Base-by-base conservation (phyloP, 2,329 filamentous ascomycete species). In the Pyrenochaeta sp. region DNA sequence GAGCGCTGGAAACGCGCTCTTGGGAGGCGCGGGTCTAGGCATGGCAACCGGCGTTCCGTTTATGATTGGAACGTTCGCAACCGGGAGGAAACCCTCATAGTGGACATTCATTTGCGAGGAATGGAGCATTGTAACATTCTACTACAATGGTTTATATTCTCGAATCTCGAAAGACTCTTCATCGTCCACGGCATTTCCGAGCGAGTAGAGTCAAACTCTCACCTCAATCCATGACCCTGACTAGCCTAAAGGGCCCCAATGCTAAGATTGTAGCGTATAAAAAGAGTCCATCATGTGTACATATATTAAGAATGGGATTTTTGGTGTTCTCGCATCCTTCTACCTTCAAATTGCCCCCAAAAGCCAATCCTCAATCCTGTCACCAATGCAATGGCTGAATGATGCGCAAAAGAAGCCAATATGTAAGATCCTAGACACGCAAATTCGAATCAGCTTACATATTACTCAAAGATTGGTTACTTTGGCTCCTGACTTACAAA, bases 21-120 rank as follows among this genome's bases (percentile, higher is more conserved):
- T 81, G 2, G 82, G 83, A 0, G 79, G 79, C 1, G 64, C 77
- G 1, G 82, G 82, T 0, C 18, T 80, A 41, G 84, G 85, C 2
- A 82, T 80, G 60, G 71, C 83, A 2, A 74, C 69, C 3, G 85
- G 83, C 0, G 79, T 82, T 81, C 82, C 2, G 77, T 81, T 61
- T 32, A 67, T 67, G 66, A 43, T 67, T 17, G 50, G 49, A 12
- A 54, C 59, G 18, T 64, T 42, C 49, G 52, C 43, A 11, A 39
- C 64, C 68, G 61, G 61, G 15, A 62, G 56, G 31, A 48, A 49
- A 23, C 46, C 50, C 9, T 52, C 54, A 23, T 62, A 39, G 47
- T 20, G n/a, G n/a, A 9, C 9, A 23, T 18, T 3, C n/a, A 30
- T 6, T 15, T 15, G 18, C 11, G 11, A 31, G 7, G 12, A 15